Evolutionary conservation across 1,284 basidiomycete genomes (phyloP).

Genomic region (Athelia psychrophila): DNA sequence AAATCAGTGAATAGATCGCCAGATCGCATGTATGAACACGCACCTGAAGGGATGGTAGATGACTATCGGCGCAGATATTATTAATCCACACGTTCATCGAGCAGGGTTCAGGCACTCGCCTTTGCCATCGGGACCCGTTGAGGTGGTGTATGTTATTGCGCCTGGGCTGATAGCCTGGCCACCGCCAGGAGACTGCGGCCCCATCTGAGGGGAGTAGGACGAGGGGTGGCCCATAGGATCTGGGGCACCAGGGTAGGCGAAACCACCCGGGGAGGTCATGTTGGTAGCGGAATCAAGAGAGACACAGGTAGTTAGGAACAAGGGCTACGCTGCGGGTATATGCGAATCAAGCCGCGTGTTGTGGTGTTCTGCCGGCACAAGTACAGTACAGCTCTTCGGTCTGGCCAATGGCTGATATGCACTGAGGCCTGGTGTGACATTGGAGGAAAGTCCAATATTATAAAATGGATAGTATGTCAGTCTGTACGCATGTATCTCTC

Average conservation of each 20-base stretch:
- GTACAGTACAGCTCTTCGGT: background rate
- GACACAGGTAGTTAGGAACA: constrained; percentile 9
- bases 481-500: background rate
- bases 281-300: constrained; percentile 9
- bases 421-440: too few species aligned
- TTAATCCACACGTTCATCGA: background rate
- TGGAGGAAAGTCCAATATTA: background rate
- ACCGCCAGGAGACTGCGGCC: background rate
- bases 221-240: background rate
- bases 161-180: constrained; percentile 43
- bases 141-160: constrained; percentile 66
- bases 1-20: constrained; percentile 15
- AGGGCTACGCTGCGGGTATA: background rate
- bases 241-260: background rate
- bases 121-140: constrained; percentile 54
- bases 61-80: constrained; percentile 14
- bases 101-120: background rate
- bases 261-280: constrained; percentile 17
- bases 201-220: background rate
- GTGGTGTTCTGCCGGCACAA: background rate
- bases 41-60: constrained; percentile 72
- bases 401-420: too few species aligned
- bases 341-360: too few species aligned
- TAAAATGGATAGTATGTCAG: background rate
- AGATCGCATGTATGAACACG: constrained; percentile 17